Base-by-base conservation (phyloP, 1,139 yeast genomes). In the Blastobotrys proliferans region DNA sequence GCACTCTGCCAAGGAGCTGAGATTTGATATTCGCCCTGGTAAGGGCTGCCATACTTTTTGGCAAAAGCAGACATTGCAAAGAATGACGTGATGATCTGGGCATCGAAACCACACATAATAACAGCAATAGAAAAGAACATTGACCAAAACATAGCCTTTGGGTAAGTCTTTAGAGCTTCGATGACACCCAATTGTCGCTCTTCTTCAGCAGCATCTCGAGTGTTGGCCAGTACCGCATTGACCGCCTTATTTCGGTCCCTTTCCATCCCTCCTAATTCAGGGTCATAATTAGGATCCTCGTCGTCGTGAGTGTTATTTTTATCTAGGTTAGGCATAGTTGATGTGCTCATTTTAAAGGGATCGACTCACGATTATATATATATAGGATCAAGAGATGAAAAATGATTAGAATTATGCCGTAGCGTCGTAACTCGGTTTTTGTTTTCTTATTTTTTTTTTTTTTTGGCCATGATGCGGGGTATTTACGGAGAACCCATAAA, bases 101-200 rank as follows among this genome's bases (percentile, higher is more conserved):
- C 60, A 51, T 74, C 78, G 52, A 70, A 74, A 25, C 78, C 79
- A 46, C 68, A 74, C 77, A 72, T 72, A 44, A 73, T 55, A 39
- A 73, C 62, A 21, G 70, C 67, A 10, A 66, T 53, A 2, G 73
- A 64, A 49, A 73, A 60, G 36, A 72, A 54, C 38, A 70, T 47
- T 4, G 75, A 68, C 77, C 77, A 74, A 48, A 68, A 48, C 31
- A 67, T 67, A n/a, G 77, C 74, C 46, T 61, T 62, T 10, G 67
- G 69, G 47, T 63, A 66, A 31, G 46, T 47, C 26, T 39, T 46
- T 28, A 48, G 31, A 3, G 55, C 56, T 11, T 46, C 51, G 32
- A 46, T 13, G 5, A 53, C 52, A 1, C 53, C 51, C 27, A 52
- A 43, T 38, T 49, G 50, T 16, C 39, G 44, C 33, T 53, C 56